A percentile compares a stretch with the other conserved stretches of the same genome.
Evolutionary conservation across 805 yeast genomes (phyloP).

Genomic region (Saccharomycopsis olivae): DNA sequence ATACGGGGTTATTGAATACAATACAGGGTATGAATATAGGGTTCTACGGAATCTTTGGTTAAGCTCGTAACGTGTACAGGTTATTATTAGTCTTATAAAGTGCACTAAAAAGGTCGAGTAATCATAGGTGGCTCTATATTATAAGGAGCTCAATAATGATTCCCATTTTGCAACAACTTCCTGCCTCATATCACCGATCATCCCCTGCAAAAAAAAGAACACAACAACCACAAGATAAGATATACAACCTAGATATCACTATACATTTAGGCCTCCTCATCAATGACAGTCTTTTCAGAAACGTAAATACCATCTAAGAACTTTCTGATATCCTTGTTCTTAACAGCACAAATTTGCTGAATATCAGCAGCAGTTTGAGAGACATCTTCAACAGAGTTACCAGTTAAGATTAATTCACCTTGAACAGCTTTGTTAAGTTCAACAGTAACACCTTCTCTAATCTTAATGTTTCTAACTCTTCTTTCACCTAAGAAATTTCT

Average conservation of each 20-base stretch:
- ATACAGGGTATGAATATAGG: no score
- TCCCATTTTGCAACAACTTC: constrained; percentile 6
- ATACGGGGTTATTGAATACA: no score
- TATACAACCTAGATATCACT: background rate
- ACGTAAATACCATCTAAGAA: constrained; percentile 99
- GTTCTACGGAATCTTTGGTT: no score
- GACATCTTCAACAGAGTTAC: constrained; percentile 95
- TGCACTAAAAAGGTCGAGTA: constrained; percentile 13
- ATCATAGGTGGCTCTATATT: constrained; percentile 19
- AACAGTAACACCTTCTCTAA: constrained; percentile 82
- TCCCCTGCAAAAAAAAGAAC: background rate
- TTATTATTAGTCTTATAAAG: no score
- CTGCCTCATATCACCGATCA: background rate
- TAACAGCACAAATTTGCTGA: constrained; percentile 95
- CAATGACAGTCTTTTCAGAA: constrained; percentile 86
- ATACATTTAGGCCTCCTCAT: constrained; percentile 33
- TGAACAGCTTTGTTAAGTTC: constrained; percentile 76
- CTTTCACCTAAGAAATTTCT: constrained; percentile 99
- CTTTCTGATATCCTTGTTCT: constrained; percentile 99
- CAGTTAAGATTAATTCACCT: constrained; percentile 88
- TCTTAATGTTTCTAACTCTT: constrained; percentile 81
- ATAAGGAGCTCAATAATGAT: constrained; percentile 18
- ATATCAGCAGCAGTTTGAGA: constrained; percentile 98
- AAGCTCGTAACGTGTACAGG: no score
- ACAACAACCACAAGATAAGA: background rate